These are phyloP conservation scores for Rhodamnia argentea DNA, from an alignment of 345 rosid species.

Conservation along the genomic window DNA sequence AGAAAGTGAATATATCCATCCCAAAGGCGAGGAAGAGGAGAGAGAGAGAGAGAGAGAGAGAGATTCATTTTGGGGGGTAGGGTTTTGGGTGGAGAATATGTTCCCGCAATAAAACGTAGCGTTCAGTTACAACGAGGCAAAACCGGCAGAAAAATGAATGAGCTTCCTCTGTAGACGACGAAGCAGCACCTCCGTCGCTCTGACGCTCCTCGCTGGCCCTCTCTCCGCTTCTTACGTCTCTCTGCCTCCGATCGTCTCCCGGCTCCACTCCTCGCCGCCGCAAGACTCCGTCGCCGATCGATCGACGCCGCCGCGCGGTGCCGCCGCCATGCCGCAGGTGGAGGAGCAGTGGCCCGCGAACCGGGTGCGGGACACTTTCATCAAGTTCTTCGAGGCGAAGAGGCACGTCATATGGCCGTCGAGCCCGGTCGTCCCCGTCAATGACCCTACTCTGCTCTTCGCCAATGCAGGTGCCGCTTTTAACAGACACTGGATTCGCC, in stretches of 20 bases:
- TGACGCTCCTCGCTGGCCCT: neutral
- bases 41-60: neutral
- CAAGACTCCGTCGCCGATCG: neutral
- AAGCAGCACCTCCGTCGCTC: neutral
- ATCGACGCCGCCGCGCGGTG: neutral
- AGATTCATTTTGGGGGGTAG: neutral
- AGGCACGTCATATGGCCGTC: slow-evolving; percentile 72
- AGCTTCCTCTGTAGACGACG: neutral
- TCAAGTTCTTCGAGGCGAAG: slow-evolving; percentile 58
- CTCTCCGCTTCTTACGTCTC: neutral
- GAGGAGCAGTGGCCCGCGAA: slow-evolving; percentile 52
- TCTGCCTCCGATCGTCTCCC: neutral
- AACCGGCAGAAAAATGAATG: neutral
- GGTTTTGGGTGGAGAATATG: neutral
- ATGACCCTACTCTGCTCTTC: slow-evolving; percentile 90
- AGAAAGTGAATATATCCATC: neutral
- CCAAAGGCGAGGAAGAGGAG: neutral
- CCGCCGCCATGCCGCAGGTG: neutral
- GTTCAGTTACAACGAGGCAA: neutral
- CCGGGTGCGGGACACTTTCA: slow-evolving; percentile 68
- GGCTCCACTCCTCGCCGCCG: neutral
- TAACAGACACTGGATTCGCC: neutral
- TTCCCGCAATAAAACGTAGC: neutral
- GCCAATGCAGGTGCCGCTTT: slow-evolving; percentile 71
- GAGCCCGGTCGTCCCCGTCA: slow-evolving; percentile 86